Percentiles rank a stretch among this genome's conserved stretches.
phyloP scores from a whole-genome alignment of 768 basidiomycete species.

The Boletus subparvulus region DNA sequence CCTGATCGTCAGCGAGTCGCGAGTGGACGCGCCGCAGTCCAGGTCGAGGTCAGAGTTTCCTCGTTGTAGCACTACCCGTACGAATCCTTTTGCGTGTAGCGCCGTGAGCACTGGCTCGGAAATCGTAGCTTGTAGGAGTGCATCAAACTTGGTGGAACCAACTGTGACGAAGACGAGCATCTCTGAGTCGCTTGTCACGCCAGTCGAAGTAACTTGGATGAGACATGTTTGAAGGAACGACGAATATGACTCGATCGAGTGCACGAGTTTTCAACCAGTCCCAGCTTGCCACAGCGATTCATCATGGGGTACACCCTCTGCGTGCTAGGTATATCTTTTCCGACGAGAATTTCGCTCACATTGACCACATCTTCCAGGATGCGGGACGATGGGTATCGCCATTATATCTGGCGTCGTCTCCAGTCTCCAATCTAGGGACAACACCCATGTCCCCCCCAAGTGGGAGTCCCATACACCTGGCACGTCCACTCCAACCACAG shows the following conservation, averaged over 20 bases:
- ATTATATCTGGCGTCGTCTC: constrained; percentile 90
- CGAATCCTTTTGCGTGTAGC: constrained; percentile 57
- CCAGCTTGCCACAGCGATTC: neutral
- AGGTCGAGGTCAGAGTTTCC: constrained; percentile 59
- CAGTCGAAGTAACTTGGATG: neutral
- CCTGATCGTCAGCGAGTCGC: constrained; percentile 12
- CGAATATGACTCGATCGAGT: constrained; percentile 10
- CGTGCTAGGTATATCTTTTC: constrained; percentile 59
- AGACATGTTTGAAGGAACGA: neutral
- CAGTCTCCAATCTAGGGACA: constrained; percentile 61
- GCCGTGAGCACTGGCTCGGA: constrained; percentile 56
- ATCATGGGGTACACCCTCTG: constrained; percentile 91
- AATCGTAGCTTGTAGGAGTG: constrained; percentile 61
- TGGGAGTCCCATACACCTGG: constrained; percentile 75
- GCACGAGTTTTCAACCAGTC: neutral
- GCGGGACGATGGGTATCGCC: constrained; percentile 98
- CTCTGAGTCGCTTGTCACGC: neutral
- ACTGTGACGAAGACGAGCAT: constrained; percentile 74
- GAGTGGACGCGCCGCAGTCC: constrained; percentile 19
- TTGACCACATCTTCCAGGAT: constrained; percentile 54
- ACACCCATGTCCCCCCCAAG: constrained; percentile 38
- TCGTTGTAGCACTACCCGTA: constrained; percentile 68
- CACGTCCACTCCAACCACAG: constrained; percentile 62
- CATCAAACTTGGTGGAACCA: constrained; percentile 85
- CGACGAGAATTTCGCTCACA: constrained; percentile 6